A percentile compares a stretch with the other conserved stretches of the same genome.
These are phyloP conservation scores for Phytophthora palmivora DNA, from an alignment of 352 stramenopile genomes.

Conservation along the genomic window DNA sequence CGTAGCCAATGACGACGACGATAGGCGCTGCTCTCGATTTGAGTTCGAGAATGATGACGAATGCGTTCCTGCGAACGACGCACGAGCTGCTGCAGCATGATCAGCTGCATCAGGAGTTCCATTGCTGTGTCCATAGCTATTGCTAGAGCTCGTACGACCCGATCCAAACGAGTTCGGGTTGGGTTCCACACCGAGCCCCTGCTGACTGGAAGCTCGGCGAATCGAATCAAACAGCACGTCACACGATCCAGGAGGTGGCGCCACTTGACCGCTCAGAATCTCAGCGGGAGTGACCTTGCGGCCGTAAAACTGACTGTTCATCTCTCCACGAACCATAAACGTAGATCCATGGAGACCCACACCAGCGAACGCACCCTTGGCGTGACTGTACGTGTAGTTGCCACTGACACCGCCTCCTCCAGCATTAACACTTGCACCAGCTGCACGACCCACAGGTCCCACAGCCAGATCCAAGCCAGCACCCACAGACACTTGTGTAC, in stretches of 20 bases:
- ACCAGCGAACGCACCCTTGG: conserved; percentile 83
- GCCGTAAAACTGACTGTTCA: conserved; percentile 89
- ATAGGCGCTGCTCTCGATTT: conserved; percentile 11
- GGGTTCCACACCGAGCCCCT: conserved; percentile 28
- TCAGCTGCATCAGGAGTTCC: conserved; percentile 31
- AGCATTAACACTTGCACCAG: conserved; percentile 79
- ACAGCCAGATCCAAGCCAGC: conserved; percentile 80
- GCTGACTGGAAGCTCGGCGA: conserved; percentile 45
- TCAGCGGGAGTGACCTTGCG: conserved; percentile 81
- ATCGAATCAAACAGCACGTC: conserved; percentile 81
- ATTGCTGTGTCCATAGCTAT: conserved; percentile 37
- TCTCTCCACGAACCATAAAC: conserved; percentile 84
- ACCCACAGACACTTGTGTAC: conserved; percentile 82
- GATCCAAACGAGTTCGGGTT: conserved; percentile 33
- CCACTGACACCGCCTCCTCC: conserved; percentile 77
- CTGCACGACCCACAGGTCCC: conserved; percentile 71
- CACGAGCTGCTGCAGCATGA: conserved; percentile 37
- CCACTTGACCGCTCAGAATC: conserved; percentile 82
- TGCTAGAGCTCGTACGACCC: conserved; percentile 29
- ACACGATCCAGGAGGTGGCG: conserved; percentile 62
- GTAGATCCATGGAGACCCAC: conserved; percentile 84
- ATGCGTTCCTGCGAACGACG: conserved; percentile 24
- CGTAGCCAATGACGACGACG: conserved; percentile 29
- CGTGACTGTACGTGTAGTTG: conserved; percentile 90
- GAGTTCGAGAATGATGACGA: conserved; percentile 32